Conservation (phyloP, 2,329 filamentous ascomycete genomes). For the Exserohilum rostratum region DNA sequence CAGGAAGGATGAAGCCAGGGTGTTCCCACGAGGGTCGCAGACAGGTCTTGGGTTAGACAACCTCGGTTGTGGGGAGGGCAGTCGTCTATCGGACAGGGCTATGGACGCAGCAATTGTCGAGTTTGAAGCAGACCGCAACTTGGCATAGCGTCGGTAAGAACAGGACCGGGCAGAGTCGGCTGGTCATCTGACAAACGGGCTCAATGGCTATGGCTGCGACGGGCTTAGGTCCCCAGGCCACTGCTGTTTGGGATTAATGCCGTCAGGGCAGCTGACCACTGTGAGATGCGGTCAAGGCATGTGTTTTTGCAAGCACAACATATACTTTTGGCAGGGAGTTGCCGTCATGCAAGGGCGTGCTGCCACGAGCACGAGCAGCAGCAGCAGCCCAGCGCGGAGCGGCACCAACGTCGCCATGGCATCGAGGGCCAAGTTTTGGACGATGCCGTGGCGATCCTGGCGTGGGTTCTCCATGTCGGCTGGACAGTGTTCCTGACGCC, state of each 20-base stretch:
- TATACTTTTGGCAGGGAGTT: constrained; percentile 12
- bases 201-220: constrained; percentile 9
- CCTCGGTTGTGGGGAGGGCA: constrained; percentile 19
- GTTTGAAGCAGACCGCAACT: constrained; percentile 27
- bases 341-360: constrained; percentile 20
- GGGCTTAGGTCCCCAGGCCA: constrained; percentile 14
- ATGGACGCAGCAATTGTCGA: constrained; percentile 10
- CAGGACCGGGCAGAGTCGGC: constrained; percentile 27
- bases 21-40: constrained; percentile 17
- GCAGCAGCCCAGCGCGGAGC: constrained; percentile 12
- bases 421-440: constrained; percentile 1
- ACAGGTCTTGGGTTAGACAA: constrained; percentile 12
- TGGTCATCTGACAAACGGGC: constrained; percentile 19
- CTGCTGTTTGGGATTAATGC: constrained; percentile 22
- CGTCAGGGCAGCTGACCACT: constrained; percentile 25
- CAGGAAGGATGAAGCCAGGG: constrained; percentile 13
- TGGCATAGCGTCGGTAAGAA: constrained; percentile 25
- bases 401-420: constrained; percentile 9
- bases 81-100: constrained; percentile 18
- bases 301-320: background rate
- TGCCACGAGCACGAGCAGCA: constrained; percentile 1
- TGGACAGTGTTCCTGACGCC: constrained; percentile 29
- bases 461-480: constrained; percentile 5
- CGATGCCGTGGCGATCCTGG: background rate
- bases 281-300: constrained; percentile 11